phyloP scores from a whole-genome alignment of 2,329 filamentous ascomycete species.

The Neofusicoccum cordaticola region DNA sequence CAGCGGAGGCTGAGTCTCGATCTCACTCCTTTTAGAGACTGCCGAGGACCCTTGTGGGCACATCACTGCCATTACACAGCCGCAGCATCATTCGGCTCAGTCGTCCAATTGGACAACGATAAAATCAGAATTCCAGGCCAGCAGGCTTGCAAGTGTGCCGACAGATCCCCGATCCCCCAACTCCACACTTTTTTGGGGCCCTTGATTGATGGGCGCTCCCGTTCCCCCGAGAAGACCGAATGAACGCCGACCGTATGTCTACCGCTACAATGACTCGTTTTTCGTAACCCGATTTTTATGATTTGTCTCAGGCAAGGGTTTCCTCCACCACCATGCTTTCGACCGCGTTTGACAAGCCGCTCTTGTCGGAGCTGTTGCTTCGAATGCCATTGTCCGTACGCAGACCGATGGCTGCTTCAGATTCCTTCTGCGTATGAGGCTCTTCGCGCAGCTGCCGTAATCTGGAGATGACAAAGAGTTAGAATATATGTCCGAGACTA shows the following conservation, averaged over 20 bases:
- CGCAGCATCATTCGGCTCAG: not conserved
- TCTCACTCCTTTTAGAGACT: not conserved
- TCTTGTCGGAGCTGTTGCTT: conserved; percentile 23
- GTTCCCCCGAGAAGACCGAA: conserved; percentile 14
- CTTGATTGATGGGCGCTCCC: not conserved
- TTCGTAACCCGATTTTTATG: not conserved
- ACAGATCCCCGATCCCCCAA: conserved; percentile 7
- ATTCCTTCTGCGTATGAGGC: conserved; percentile 81
- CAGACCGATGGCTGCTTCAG: conserved; percentile 75
- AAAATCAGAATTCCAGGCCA: not conserved
- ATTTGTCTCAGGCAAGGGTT: conserved; percentile 4
- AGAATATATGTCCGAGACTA: not conserved
- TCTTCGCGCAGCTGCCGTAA: conserved; percentile 79
- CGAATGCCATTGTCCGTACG: conserved; percentile 64
- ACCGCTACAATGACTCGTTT: not conserved
- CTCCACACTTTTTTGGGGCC: not conserved
- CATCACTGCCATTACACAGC: not conserved
- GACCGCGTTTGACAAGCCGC: conserved; percentile 5
- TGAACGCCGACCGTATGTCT: conserved; percentile 14
- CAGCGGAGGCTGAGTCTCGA: not conserved
- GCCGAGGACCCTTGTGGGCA: not conserved
- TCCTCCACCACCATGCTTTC: conserved; percentile 16
- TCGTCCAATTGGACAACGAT: not conserved
- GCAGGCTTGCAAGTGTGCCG: not conserved
- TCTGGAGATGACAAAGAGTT: conserved; percentile 46